A percentile compares a stretch with the other conserved stretches of the same genome.
Evolutionary conservation across 2,329 filamentous ascomycete genomes (phyloP).

Genomic region (Hypoxylon sp.): DNA sequence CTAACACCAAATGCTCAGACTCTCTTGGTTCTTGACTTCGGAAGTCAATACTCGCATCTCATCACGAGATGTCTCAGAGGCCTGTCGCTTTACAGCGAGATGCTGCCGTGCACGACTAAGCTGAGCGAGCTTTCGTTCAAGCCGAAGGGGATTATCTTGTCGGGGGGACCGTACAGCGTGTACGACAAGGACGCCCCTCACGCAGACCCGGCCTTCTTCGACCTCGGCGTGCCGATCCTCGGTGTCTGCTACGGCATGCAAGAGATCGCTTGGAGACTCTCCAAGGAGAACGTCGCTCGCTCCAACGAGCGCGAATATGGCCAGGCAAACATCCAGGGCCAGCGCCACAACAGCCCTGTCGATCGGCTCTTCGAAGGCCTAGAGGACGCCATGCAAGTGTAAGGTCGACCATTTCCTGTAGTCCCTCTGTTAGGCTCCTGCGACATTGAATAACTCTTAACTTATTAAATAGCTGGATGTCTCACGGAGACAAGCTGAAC

Average conservation of each 20-base stretch:
- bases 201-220: constrained; percentile 84
- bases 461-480: constrained; percentile 72
- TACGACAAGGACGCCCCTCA: constrained; percentile 81
- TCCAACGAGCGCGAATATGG: constrained; percentile 79
- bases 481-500: constrained; percentile 86
- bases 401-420: neutral
- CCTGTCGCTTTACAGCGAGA: constrained; percentile 72
- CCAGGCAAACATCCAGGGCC: constrained; percentile 73
- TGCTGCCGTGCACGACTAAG: constrained; percentile 62
- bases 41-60: constrained; percentile 75
- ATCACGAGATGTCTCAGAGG: constrained; percentile 81
- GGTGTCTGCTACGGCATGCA: constrained; percentile 70
- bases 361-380: constrained; percentile 84
- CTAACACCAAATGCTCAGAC: constrained; percentile 65
- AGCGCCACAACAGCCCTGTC: constrained; percentile 70
- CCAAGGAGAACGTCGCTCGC: constrained; percentile 73
- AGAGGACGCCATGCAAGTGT: constrained; percentile 63
- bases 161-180: constrained; percentile 75
- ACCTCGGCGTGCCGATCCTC: constrained; percentile 58
- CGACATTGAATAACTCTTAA: neutral
- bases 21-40: constrained; percentile 79
- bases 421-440: too few species aligned
- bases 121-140: constrained; percentile 79
- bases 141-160: constrained; percentile 86
- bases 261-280: constrained; percentile 79